Base-by-base conservation (phyloP, 192 early-diverging fungal genomes). In the Podila epicladia region DNA sequence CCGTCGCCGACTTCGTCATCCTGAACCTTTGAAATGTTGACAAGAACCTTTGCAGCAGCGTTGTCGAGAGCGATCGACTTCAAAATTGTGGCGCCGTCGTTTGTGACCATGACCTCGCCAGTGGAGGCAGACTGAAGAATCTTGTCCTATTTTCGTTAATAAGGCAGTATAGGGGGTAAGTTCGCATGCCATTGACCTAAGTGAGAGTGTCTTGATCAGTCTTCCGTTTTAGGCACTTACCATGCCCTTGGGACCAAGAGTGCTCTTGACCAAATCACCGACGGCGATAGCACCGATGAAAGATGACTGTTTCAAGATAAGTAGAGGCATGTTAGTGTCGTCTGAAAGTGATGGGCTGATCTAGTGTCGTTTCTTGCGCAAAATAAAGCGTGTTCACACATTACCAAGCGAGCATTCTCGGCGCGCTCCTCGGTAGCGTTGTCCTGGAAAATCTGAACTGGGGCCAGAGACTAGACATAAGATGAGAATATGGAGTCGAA, bases 1-100 rank as follows among this genome's bases (percentile, higher is more conserved):
- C 98, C 98, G 85, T 99, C 98, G 48, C 98, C 98, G 28, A 99
- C 97, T 86, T 99, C 98, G 83, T 99, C 96, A 87, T 99, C 98
- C 86, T 99, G 98, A 51, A 98, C 97, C 85, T 99, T 99, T 58
- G 97, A 98, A 71, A 98, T 95, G 89, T 97, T 98, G 73, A 98
- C 97, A 51, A 98, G 86, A 32, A 99, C 95, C 84, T 98, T 98
- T 73, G 97, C 98, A 29, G 98, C 98, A 5, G 98, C 95, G 78
- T 99, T 98, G 84, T 99, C 98, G 24, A 99, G 89, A 22, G 95
- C 94, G 73, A 99, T 98, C 26, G 93, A 95, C 73, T 98, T 98
- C 62, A 99, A 88, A 80, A 99, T 99, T n/a, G 98, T 99, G 11
- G 98, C 98, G 31, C 98, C 98, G 84, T 99, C 98, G 86, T 99